A percentile compares a stretch with the other conserved stretches of the same genome.
These are phyloP conservation scores for Volvariella volvacea DNA, from an alignment of 1,284 basidiomycete genomes.

Conservation along the genomic window DNA sequence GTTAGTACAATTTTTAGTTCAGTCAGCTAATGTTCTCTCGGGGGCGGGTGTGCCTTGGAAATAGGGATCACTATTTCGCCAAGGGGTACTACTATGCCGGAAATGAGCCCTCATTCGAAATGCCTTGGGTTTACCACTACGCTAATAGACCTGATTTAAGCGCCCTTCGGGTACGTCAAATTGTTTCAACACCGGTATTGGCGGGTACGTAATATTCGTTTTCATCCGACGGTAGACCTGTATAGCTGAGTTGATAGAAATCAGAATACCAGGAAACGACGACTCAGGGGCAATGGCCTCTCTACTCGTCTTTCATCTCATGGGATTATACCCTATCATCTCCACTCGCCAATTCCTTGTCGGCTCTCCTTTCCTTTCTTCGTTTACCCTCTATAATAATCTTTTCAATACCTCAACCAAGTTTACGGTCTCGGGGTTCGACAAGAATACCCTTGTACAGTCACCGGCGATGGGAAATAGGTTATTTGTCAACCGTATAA, in stretches of 20 bases:
- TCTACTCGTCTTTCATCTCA: slow-evolving; percentile 43
- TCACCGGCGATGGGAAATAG: slow-evolving; percentile 29
- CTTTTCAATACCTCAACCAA: slow-evolving; percentile 30
- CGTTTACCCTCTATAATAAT: slow-evolving; percentile 33
- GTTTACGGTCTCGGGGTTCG: slow-evolving; percentile 34
- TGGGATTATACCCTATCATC: slow-evolving; percentile 49
- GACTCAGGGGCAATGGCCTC: slow-evolving; percentile 50
- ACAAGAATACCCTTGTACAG: slow-evolving; percentile 23
- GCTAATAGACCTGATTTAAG: too few relatives aligned
- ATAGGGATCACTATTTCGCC: too few relatives aligned
- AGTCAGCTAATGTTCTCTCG: too few relatives aligned
- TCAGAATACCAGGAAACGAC: slow-evolving; percentile 45
- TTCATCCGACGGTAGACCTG: too few relatives aligned
- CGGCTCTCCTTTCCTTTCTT: slow-evolving; percentile 40
- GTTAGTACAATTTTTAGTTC: too few relatives aligned
- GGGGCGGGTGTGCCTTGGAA: too few relatives aligned
- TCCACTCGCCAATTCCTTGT: slow-evolving; percentile 38
- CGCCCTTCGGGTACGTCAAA: slow-evolving; percentile 38
- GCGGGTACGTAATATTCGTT: slow-evolving; percentile 34
- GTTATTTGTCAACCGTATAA: slow-evolving; percentile 36
- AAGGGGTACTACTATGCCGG: too few relatives aligned
- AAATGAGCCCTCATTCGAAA: too few relatives aligned
- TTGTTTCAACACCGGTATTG: slow-evolving; percentile 42
- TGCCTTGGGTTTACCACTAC: too few relatives aligned
- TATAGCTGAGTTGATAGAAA: too few relatives aligned